Evolutionary conservation across 108 stramenopile genomes (phyloP).

Genomic region (Pseudonitzschia multiseries): DNA sequence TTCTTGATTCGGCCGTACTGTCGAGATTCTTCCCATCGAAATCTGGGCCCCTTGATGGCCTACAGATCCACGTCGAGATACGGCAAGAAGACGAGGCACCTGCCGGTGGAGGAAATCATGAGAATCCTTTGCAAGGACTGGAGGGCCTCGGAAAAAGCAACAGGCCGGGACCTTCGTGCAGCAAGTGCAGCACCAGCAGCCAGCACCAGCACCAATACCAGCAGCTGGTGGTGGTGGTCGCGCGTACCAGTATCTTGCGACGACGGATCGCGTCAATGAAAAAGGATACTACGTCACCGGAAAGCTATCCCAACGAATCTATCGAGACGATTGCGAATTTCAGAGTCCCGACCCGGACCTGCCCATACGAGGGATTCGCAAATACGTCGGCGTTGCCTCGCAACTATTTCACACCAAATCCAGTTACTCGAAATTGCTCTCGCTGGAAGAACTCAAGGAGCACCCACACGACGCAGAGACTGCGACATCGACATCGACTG

Average conservation of each 20-base stretch:
- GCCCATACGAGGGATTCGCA: constrained; percentile 66
- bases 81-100: constrained; percentile 28
- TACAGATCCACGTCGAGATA: neutral
- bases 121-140: constrained; percentile 22
- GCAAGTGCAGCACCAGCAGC: neutral
- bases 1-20: constrained; percentile 21
- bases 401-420: constrained; percentile 48
- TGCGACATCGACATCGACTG: neutral
- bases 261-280: neutral
- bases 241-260: neutral
- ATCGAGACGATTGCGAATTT: constrained; percentile 66
- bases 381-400: constrained; percentile 56
- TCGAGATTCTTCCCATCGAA: neutral
- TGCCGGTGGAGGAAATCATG: constrained; percentile 27
- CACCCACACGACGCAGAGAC: neutral
- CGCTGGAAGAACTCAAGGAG: constrained; percentile 27
- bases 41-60: neutral
- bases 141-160: constrained; percentile 21
- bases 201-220: neutral
- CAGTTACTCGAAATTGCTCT: constrained; percentile 33
- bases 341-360: constrained; percentile 68
- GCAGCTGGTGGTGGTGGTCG: too few relatives aligned
- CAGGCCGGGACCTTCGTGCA: too few relatives aligned
- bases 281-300: constrained; percentile 76
- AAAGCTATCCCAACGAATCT: constrained; percentile 43